Percentiles rank a stretch among this genome's conserved stretches.
phyloP scores from a whole-genome alignment of 441 rosid genomes.

The Mallotus repandus region DNA sequence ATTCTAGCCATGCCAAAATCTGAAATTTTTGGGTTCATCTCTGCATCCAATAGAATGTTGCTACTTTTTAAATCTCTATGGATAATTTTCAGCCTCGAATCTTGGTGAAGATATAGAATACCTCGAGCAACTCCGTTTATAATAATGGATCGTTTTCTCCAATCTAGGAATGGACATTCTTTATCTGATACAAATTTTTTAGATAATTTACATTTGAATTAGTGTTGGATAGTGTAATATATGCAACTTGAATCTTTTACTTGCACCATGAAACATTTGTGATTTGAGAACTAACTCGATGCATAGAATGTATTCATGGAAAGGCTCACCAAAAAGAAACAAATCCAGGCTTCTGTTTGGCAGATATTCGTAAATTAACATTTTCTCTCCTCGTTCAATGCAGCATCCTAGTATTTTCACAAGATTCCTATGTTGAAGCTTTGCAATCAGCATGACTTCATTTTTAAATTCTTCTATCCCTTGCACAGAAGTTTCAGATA shows the following conservation, averaged over 20 bases:
- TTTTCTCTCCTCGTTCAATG: slow-evolving; percentile 35
- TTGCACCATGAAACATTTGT: too few relatives aligned
- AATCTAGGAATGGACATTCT: slow-evolving; percentile 19
- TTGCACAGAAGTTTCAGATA: slow-evolving; percentile 33
- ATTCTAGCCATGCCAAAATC: slow-evolving; percentile 54
- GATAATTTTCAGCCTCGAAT: slow-evolving; percentile 41
- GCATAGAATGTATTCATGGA: too few relatives aligned
- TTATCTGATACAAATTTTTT: too few relatives aligned
- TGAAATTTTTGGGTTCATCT: slow-evolving; percentile 45
- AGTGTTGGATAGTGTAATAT: too few relatives aligned
- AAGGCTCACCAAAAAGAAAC: slow-evolving; percentile 17
- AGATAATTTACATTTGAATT: too few relatives aligned
- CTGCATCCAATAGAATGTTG: slow-evolving; percentile 37
- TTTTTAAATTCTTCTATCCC: slow-evolving; percentile 38
- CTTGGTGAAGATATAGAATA: slow-evolving; percentile 48
- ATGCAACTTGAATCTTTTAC: too few relatives aligned
- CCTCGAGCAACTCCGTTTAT: slow-evolving; percentile 45
- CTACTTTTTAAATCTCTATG: slow-evolving; percentile 48
- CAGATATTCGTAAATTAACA: slow-evolving; percentile 42
- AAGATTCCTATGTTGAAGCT: slow-evolving; percentile 45
- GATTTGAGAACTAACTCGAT: too few relatives aligned
- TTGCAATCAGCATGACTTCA: slow-evolving; percentile 37
- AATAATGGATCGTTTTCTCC: slow-evolving; percentile 36
- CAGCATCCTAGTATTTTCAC: slow-evolving; percentile 46
- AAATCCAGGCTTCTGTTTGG: slow-evolving; percentile 33